Evolutionary conservation across 352 stramenopile genomes (phyloP).

Genomic region (Globisporangium canariense): DNA sequence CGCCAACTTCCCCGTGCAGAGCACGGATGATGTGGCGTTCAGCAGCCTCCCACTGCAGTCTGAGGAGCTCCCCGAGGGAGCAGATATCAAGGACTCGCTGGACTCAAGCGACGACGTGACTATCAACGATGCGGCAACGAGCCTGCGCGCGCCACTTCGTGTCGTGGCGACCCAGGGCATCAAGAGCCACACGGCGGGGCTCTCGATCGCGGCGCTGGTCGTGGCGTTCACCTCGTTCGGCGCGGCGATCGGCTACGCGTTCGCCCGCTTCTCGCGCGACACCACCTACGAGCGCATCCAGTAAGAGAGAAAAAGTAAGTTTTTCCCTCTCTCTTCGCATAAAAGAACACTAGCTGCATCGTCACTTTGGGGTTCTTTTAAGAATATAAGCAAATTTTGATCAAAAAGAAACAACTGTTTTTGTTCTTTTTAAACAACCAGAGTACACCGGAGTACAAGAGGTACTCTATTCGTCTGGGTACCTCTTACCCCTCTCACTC

Average conservation of each 20-base stretch:
- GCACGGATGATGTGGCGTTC: conserved; percentile 65
- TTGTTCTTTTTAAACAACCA: background rate
- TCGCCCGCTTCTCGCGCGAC: conserved; percentile 12
- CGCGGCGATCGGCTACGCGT: conserved; percentile 11
- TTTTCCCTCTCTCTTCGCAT: background rate
- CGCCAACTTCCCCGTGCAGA: conserved; percentile 75
- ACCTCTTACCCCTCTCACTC: background rate
- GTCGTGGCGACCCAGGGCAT: background rate
- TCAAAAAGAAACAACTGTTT: no score
- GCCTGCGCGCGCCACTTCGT: conserved; percentile 10
- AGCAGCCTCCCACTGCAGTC: conserved; percentile 44
- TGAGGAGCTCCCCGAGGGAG: conserved; percentile 34
- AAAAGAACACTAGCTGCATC: background rate
- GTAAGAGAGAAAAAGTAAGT: background rate
- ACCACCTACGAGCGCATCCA: conserved; percentile 18
- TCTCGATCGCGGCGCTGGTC: conserved; percentile 11
- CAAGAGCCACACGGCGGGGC: background rate
- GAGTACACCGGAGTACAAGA: background rate
- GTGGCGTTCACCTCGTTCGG: conserved; percentile 17
- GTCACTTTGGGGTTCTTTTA: background rate
- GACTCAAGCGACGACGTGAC: conserved; percentile 10
- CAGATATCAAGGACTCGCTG: conserved; percentile 16
- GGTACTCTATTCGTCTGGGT: background rate
- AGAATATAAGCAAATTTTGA: background rate
- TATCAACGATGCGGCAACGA: background rate